A percentile compares a stretch with the other conserved stretches of the same genome.
These are phyloP conservation scores for Podospora pseudoanserina DNA, from an alignment of 495 filamentous ascomycete genomes.

Conservation along the genomic window DNA sequence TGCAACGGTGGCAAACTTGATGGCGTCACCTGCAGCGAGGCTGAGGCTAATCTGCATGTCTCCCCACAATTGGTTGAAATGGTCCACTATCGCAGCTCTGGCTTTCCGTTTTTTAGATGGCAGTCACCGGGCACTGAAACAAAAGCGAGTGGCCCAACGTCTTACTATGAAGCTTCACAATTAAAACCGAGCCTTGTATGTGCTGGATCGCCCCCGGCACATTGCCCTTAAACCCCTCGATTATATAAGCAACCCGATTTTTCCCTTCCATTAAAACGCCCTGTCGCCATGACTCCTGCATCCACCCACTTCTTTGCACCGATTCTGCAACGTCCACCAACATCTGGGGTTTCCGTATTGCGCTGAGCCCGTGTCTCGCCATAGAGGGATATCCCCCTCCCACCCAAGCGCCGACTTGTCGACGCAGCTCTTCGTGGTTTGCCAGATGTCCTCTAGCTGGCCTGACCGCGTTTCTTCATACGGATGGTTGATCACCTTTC, in stretches of 20 bases:
- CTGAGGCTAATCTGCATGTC: slow-evolving; percentile 17
- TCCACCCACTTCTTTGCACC: not conserved
- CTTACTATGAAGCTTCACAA: too few relatives aligned
- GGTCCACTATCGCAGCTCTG: not conserved
- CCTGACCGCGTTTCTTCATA: not conserved
- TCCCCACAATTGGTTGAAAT: not conserved
- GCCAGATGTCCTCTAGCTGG: not conserved
- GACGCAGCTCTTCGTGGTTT: not conserved
- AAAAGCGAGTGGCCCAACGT: too few relatives aligned
- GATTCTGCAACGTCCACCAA: too few relatives aligned
- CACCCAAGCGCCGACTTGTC: not conserved
- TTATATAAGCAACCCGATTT: not conserved
- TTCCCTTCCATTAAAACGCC: not conserved
- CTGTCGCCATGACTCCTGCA: not conserved
- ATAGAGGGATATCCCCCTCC: not conserved
- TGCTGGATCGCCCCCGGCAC: not conserved
- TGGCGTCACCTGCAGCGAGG: slow-evolving; percentile 25
- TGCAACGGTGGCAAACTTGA: slow-evolving; percentile 4
- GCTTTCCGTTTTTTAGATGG: not conserved
- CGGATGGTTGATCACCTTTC: not conserved
- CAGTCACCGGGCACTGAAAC: too few relatives aligned
- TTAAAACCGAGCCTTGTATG: not conserved
- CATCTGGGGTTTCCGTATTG: too few relatives aligned
- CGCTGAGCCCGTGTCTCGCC: too few relatives aligned
- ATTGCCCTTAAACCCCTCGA: not conserved